phyloP scores from a whole-genome alignment of 257 asterid species.

The Dorcoceras hygrometricum region DNA sequence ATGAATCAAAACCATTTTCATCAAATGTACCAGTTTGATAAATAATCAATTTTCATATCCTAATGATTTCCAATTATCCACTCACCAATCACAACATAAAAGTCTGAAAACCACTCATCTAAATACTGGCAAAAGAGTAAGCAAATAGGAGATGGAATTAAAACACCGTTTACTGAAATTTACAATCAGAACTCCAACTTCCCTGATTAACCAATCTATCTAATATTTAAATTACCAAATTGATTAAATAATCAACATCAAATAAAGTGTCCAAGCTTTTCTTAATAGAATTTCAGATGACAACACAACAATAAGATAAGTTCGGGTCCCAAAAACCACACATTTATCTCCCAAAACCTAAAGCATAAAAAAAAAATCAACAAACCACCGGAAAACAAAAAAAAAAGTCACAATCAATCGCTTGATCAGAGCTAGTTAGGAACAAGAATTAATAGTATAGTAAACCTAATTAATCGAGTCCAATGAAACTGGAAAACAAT shows the following conservation, averaged over 20 bases:
- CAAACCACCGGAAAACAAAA: neutral
- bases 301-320: neutral
- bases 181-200: neutral
- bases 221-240: neutral
- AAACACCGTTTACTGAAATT: neutral
- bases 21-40: conserved; percentile 6
- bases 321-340: neutral
- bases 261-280: neutral
- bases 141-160: neutral
- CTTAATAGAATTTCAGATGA: neutral
- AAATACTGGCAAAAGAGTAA: neutral
- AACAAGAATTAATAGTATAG: conserved; percentile 18
- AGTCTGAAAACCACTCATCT: neutral
- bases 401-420: conserved; percentile 24
- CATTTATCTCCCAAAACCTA: neutral
- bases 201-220: neutral
- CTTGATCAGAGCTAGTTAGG: conserved; percentile 22
- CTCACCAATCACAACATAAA: neutral
- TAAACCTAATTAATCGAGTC: conserved; percentile 34
- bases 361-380: neutral
- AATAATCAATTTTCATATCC: neutral
- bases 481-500: conserved; percentile 16
- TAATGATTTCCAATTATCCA: neutral
- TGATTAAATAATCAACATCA: neutral
- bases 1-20: conserved; percentile 32